Evolutionary conservation across 2,329 filamentous ascomycete genomes (phyloP), one percentile per base, ranked within the genome.

Genomic region (Fusarium domesticum): DNA sequence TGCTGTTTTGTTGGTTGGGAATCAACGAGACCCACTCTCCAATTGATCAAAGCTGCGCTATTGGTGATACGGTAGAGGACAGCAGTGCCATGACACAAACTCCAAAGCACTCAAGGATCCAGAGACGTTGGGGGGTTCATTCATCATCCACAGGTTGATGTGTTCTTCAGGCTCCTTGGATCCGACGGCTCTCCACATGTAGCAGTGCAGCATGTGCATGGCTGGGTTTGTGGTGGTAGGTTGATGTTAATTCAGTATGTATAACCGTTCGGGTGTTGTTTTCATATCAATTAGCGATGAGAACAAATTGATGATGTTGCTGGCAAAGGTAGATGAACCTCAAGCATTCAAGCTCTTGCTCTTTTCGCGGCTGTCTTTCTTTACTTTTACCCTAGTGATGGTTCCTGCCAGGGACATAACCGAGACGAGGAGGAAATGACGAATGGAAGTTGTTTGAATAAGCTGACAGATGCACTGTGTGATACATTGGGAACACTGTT

Each of bases 381-480:
- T 11, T 23, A 23, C 6, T n/a, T n/a, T n/a, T n/a, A 5, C 23
- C 23, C 14, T 28, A 11, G 23, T 28, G 20, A 28, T 8, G 23
- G 23, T 28, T 28, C 23, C 23, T 28, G 23, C 23, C 23, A 8
- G 4, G 23, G 23, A 28, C 7, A 28, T 3, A 28, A 28, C 14
- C n/a, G n/a, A 28, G 14, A 28, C 23, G 23, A 28, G 35, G 32
- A 18, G 31, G 31, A 43, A 48, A 53, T 50, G 45, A 49, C 53
- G 54, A 60, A 60, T 59, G 52, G 51, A 53, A 56, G 40, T 34
- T 18, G 43, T 31, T 42, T 35, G 57, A 56, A 47, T 60, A 59
- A 58, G 57, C 57, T 55, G 51, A 37, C 39, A 41, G 31, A 37
- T 42, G 35, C 17, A 53, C 52, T 42, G 57, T 61, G 48, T n/a